Percentiles rank a stretch among this genome's conserved stretches.
Evolutionary conservation across 305 asterid species (phyloP).

Genomic region (Ilex paraguariensis): DNA sequence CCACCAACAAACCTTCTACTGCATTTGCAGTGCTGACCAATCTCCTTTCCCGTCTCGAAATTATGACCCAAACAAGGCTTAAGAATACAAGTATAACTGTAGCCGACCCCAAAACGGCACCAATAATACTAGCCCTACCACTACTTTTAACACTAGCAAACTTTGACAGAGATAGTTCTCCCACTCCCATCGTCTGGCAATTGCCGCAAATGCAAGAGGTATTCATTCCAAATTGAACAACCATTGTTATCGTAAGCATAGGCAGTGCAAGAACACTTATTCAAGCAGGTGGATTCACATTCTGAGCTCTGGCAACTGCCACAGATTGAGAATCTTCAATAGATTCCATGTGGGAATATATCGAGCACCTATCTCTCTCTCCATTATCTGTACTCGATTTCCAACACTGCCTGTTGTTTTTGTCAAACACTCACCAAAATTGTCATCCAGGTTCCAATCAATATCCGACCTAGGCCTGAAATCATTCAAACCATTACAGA

Average conservation of each 20-base stretch:
- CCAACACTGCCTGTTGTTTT: constrained; percentile 36
- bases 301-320: constrained; percentile 29
- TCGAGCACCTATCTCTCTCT: constrained; percentile 34
- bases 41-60: constrained; percentile 30
- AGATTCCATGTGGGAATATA: constrained; percentile 17
- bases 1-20: constrained; percentile 53
- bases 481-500: constrained; percentile 52
- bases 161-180: constrained; percentile 15
- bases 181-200: constrained; percentile 23
- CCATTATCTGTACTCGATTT: constrained; percentile 19
- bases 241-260: constrained; percentile 36
- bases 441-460: constrained; percentile 48
- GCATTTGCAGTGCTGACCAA: constrained; percentile 26
- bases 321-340: constrained; percentile 16
- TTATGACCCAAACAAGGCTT: constrained; percentile 24
- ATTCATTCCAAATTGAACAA: constrained; percentile 22
- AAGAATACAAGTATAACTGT: constrained; percentile 22
- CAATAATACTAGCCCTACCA: constrained; percentile 28
- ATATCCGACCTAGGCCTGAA: constrained; percentile 23
- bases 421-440: constrained; percentile 62
- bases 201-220: constrained; percentile 20
- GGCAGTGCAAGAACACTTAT: constrained; percentile 61
- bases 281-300: constrained; percentile 51
- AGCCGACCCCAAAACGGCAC: constrained; percentile 46
- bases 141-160: constrained; percentile 31